Conservation (phyloP, 768 basidiomycete species). For the Grammothele lineata region DNA sequence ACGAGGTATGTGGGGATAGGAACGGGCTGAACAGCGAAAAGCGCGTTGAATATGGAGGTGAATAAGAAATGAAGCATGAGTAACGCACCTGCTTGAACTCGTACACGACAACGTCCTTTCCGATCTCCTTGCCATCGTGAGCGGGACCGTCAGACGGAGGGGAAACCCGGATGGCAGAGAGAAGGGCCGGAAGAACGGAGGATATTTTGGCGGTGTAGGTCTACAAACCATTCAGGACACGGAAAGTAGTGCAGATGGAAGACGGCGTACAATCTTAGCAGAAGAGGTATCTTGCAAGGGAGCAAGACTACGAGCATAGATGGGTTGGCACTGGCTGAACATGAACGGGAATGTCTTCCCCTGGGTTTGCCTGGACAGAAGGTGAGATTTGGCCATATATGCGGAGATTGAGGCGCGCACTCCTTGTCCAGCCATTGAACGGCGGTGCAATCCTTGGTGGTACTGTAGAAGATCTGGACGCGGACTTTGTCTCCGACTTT, state of each 20-base stretch:
- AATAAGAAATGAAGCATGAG: not conserved
- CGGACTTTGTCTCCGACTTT: conserved; percentile 38
- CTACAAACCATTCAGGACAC: conserved; percentile 28
- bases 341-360: conserved; percentile 82
- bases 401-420: conserved; percentile 39
- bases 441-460: conserved; percentile 70
- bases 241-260: not conserved
- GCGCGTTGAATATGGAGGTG: not conserved
- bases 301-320: conserved; percentile 74
- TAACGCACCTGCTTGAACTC: conserved; percentile 64
- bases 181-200: conserved; percentile 79
- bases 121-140: conserved; percentile 71
- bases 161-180: conserved; percentile 78
- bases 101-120: conserved; percentile 71
- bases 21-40: conserved; percentile 69
- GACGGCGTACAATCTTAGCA: conserved; percentile 67
- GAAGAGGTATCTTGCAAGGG: conserved; percentile 90
- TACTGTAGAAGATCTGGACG: conserved; percentile 62
- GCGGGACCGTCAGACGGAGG: conserved; percentile 67
- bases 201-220: conserved; percentile 81
- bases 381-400: not conserved
- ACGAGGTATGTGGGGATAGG: conserved; percentile 91
- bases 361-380: not conserved
- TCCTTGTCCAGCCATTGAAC: conserved; percentile 86
- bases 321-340: conserved; percentile 93